Percentiles rank a stretch among this genome's conserved stretches.
Conservation (phyloP, 495 filamentous ascomycete species). For the Penicillium herquei region DNA sequence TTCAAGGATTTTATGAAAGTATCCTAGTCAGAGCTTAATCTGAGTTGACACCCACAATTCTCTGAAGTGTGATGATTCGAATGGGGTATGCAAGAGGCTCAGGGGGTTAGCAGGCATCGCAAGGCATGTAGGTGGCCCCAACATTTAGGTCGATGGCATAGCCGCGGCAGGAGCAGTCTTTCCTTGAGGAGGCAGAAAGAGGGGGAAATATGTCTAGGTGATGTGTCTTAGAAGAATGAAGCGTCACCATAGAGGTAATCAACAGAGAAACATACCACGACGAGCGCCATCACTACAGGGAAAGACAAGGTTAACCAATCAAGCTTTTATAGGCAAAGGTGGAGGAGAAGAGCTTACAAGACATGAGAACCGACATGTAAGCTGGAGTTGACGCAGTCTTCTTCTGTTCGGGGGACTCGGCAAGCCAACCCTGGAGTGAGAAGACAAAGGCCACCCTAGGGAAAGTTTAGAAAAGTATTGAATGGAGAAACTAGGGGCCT, state of each 20-base stretch:
- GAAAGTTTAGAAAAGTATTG: slow-evolving; percentile 7
- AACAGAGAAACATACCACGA: slow-evolving; percentile 52
- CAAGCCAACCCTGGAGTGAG: slow-evolving; percentile 81
- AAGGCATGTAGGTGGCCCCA: neutral
- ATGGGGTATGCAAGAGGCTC: too few relatives aligned
- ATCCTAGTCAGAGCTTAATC: neutral
- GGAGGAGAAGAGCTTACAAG: slow-evolving; percentile 55
- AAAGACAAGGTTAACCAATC: slow-evolving; percentile 14
- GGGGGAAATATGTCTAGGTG: slow-evolving; percentile 70
- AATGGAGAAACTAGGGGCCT: neutral
- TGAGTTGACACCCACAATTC: too few relatives aligned
- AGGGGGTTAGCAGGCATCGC: slow-evolving; percentile 13
- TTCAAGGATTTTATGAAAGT: neutral
- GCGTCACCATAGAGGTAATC: neutral
- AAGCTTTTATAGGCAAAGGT: neutral
- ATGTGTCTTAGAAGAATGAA: slow-evolving; percentile 13
- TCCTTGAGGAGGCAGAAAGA: slow-evolving; percentile 69
- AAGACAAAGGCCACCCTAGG: slow-evolving; percentile 79
- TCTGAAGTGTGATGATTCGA: too few relatives aligned
- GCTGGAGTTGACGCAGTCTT: slow-evolving; percentile 68
- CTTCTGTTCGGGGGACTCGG: slow-evolving; percentile 74
- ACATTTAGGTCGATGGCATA: slow-evolving; percentile 40
- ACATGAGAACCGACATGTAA: slow-evolving; percentile 83
- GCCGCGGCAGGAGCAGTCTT: slow-evolving; percentile 37
- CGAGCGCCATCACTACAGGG: slow-evolving; percentile 68